Evolutionary conservation across 208 protist species (phyloP), one percentile per base, ranked within the genome.

Genomic region (Kentomonas sorsogonicus): DNA sequence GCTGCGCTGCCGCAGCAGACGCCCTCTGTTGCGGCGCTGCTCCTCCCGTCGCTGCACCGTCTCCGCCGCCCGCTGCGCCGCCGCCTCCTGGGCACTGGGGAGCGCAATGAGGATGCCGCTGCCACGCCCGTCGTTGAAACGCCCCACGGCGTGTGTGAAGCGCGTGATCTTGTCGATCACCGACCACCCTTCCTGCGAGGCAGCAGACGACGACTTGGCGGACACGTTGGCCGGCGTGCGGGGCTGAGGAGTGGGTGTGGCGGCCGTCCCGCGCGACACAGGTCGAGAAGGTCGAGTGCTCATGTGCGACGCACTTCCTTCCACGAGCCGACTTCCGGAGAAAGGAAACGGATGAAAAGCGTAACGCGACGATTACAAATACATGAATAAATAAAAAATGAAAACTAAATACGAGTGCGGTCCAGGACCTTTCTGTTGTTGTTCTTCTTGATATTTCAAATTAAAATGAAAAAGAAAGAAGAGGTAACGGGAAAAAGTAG

Each of bases 61-160:
- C 7, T 43, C 38, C 3, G 3, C 38, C 44, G 18, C 44, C 13
- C 44, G 18, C 4, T 39, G 7, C 1, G n/a, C 52, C 29, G 6
- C 36, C 34, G 5, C 13, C 3, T 38, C n/a, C 11, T 43, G 20
- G 3, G 26, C 33, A 10, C 18, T 7, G 9, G 79, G 79, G 1
- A 82, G 52, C 2, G 80, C 63, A 22, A 94, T 68, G 2, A 94
- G 65, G 46, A 86, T 83, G 38, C 77, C 80, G 43, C 77, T 89
- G 16, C 88, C 88, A 15, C 76, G 52, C 25, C 30, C 46, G 15
- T 73, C 74, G 20, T 71, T 70, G 6, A 91, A 74, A n/a, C 84
- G 79, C 29, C 88, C 80, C 11, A 94, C 81, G 11, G 88, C 83
- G 57, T 94, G 83, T 34, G 69, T 76, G 59, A 89, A 91, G 25